Conservation (phyloP, 306 rosid genomes). For the Vigna radiata region DNA sequence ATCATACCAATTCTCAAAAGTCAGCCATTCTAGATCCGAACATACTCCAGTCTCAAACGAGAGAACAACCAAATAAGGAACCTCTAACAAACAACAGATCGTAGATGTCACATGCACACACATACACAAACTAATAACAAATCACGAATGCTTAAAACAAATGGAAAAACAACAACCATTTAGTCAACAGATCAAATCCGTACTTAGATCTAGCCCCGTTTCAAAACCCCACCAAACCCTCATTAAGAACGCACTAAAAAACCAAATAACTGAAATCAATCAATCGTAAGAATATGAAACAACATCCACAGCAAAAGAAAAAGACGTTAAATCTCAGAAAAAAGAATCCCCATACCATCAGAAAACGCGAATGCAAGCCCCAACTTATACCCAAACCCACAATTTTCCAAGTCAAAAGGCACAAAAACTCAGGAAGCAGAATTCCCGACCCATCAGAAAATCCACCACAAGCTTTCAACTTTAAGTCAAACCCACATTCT, state of each 20-base stretch:
- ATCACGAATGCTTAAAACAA: not conserved
- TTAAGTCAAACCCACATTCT: not conserved
- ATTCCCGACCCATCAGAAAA: not conserved
- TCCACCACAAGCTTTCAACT: not conserved
- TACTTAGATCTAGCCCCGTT: conserved; percentile 31
- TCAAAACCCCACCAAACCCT: not conserved
- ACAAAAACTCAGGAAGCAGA: too few relatives aligned
- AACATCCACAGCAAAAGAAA: not conserved
- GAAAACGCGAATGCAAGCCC: not conserved
- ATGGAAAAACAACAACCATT: not conserved
- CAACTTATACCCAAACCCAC: not conserved
- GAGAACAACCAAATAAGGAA: not conserved
- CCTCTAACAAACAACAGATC: conserved; percentile 1
- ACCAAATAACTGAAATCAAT: not conserved
- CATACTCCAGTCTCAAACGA: not conserved
- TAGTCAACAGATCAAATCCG: not conserved
- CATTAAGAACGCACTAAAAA: not conserved
- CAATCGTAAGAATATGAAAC: not conserved
- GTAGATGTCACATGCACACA: not conserved
- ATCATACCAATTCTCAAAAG: not conserved
- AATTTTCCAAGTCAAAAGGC: not conserved
- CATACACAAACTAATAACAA: not conserved
- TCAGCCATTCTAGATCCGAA: not conserved
- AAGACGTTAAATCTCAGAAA: too few relatives aligned
- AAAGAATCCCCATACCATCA: not conserved